phyloP scores from a whole-genome alignment of 1,284 basidiomycete species.

The Anthracocystis setariae region DNA sequence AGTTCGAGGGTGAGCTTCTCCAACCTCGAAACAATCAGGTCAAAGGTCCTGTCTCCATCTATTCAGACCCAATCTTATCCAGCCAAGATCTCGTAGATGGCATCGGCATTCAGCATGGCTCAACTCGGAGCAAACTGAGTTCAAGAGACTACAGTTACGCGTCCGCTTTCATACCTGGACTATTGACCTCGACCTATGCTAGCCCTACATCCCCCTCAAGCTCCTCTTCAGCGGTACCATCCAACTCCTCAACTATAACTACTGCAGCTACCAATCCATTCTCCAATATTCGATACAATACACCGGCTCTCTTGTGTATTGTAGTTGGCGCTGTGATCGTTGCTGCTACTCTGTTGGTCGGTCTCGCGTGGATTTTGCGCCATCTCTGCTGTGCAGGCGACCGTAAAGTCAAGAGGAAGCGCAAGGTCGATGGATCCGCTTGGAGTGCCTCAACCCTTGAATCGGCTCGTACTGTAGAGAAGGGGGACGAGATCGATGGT shows the following conservation, averaged over 20 bases:
- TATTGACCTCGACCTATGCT: slow-evolving; percentile 3
- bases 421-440: slow-evolving; percentile 24
- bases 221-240: slow-evolving; percentile 10
- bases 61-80: too few species aligned
- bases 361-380: slow-evolving; percentile 46
- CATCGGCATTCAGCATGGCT: too few species aligned
- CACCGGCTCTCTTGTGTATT: slow-evolving; percentile 45
- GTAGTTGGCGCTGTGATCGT: slow-evolving; percentile 45
- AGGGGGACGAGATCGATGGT: background rate
- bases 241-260: background rate
- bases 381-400: slow-evolving; percentile 33
- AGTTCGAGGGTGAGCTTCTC: too few species aligned
- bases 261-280: slow-evolving; percentile 14
- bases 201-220: background rate
- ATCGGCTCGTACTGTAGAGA: background rate
- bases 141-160: slow-evolving; percentile 2
- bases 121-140: background rate
- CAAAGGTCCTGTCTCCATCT: too few species aligned
- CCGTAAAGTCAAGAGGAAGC: slow-evolving; percentile 18
- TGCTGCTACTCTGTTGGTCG: slow-evolving; percentile 34
- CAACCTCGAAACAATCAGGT: too few species aligned
- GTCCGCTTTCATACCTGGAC: slow-evolving; percentile 8
- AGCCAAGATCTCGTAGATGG: too few species aligned
- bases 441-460: slow-evolving; percentile 25
- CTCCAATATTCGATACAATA: slow-evolving; percentile 37